phyloP scores from a whole-genome alignment of 192 early-diverging fungal genomes.

The Coemansia sp. region DNA sequence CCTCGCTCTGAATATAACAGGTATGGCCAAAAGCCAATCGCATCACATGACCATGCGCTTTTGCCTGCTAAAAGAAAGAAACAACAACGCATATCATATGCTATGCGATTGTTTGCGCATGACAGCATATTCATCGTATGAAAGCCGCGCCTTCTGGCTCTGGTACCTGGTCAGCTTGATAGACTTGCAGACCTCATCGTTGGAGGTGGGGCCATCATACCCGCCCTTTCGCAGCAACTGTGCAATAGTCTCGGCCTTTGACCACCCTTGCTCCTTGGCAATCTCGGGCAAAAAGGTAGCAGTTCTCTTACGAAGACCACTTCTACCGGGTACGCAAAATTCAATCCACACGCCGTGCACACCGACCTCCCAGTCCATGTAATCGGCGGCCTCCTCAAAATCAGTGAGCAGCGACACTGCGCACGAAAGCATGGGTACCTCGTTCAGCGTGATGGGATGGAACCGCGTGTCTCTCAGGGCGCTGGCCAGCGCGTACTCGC shows the following conservation, averaged over 20 bases:
- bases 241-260: conserved; percentile 79
- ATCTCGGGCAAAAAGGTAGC: conserved; percentile 95
- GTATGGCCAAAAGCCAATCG: too few species aligned
- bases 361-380: conserved; percentile 89
- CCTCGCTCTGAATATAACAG: too few species aligned
- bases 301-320: conserved; percentile 58
- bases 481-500: conserved; percentile 80
- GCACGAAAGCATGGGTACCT: conserved; percentile 70
- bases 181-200: conserved; percentile 55
- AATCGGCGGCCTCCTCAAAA: conserved; percentile 77
- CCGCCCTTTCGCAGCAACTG: conserved; percentile 88
- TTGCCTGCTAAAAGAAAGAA: not conserved
- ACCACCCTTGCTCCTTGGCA: conserved; percentile 86
- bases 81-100: not conserved
- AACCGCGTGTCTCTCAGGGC: conserved; percentile 86
- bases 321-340: conserved; percentile 58
- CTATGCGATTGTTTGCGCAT: conserved; percentile 26
- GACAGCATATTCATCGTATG: conserved; percentile 67
- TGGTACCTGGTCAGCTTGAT: conserved; percentile 85
- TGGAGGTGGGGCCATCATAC: conserved; percentile 64
- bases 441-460: conserved; percentile 65
- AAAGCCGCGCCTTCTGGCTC: conserved; percentile 65
- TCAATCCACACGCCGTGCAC: conserved; percentile 94
- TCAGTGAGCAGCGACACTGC: conserved; percentile 83
- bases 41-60: too few species aligned